A percentile compares a stretch with the other conserved stretches of the same genome.
These are phyloP conservation scores for Wickerhamomyces mucosus DNA, from an alignment of 805 yeast species.

Conservation along the genomic window DNA sequence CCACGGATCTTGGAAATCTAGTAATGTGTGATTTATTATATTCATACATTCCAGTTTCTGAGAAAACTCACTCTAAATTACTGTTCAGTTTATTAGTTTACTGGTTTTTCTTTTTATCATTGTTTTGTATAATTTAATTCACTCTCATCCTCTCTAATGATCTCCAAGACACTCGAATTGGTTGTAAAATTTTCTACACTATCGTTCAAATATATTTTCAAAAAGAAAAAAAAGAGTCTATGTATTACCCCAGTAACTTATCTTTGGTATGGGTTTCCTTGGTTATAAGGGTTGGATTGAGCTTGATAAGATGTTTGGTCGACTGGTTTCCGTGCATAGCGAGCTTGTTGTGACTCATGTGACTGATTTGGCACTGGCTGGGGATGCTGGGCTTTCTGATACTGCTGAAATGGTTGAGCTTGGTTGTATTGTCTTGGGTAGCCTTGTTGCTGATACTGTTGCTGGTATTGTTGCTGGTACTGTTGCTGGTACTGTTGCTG, in stretches of 20 bases:
- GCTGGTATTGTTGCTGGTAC: constrained; percentile 5
- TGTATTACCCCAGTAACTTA: no score
- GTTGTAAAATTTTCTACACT: no score
- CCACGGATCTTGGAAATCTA: constrained; percentile 11
- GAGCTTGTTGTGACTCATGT: constrained; percentile 5
- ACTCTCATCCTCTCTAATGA: no score
- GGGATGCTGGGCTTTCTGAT: constrained; percentile 5
- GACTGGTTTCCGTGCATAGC: constrained; percentile 4
- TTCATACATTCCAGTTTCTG: no score
- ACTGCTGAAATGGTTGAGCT: constrained; percentile 11
- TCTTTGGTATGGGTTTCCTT: constrained; percentile 11
- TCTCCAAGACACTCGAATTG: no score
- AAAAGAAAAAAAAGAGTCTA: no score
- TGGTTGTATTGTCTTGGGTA: constrained; percentile 6
- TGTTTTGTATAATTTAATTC: no score
- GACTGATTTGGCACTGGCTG: constrained; percentile 2
- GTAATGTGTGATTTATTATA: neutral
- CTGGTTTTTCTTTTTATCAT: no score
- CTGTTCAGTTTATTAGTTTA: no score
- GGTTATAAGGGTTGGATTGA: constrained; percentile 4
- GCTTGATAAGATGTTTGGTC: constrained; percentile 4
- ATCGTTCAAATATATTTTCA: no score
- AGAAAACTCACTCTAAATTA: no score
- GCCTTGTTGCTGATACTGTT: constrained; percentile 5
- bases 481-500: constrained; percentile 7